Percentiles rank a stretch among this genome's conserved stretches.
Conservation (phyloP, 768 basidiomycete species). For the Mycena albidolilacea region DNA sequence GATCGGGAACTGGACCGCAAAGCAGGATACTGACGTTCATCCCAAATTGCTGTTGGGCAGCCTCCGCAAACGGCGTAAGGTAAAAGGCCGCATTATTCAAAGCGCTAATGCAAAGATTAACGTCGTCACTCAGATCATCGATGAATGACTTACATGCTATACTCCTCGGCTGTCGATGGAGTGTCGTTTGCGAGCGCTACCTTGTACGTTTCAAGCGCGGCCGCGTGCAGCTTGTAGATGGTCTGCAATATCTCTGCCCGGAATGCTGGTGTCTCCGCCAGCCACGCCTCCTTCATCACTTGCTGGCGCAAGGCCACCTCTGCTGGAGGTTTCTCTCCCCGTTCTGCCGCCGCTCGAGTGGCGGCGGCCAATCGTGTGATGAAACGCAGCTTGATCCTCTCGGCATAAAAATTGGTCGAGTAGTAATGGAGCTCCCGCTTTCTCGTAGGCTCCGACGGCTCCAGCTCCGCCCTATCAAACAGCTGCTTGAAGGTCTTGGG, state of each 20-base stretch:
- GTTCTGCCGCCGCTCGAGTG: background rate
- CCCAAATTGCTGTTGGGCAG: too few relatives aligned
- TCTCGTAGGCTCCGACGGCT: too few relatives aligned
- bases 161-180: background rate
- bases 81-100: too few relatives aligned
- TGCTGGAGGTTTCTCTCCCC: background rate
- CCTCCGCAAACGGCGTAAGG: too few relatives aligned
- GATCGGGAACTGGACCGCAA: too few relatives aligned
- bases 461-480: too few relatives aligned
- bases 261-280: background rate
- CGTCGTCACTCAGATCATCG: too few relatives aligned
- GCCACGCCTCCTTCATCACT: background rate
- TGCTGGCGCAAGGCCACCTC: background rate
- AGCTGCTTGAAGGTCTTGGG: too few relatives aligned
- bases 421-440: background rate
- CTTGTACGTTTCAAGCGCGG: background rate
- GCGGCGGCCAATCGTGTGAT: background rate
- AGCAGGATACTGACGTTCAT: too few relatives aligned
- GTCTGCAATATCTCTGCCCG: background rate
- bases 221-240: background rate
- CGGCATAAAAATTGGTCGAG: slow-evolving; percentile 4
- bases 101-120: too few relatives aligned
- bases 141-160: background rate
- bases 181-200: background rate
- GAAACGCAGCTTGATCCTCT: background rate